These are phyloP conservation scores for Colletotrichum sp. DNA, from an alignment of 2,329 filamentous ascomycete species.

Conservation along the genomic window DNA sequence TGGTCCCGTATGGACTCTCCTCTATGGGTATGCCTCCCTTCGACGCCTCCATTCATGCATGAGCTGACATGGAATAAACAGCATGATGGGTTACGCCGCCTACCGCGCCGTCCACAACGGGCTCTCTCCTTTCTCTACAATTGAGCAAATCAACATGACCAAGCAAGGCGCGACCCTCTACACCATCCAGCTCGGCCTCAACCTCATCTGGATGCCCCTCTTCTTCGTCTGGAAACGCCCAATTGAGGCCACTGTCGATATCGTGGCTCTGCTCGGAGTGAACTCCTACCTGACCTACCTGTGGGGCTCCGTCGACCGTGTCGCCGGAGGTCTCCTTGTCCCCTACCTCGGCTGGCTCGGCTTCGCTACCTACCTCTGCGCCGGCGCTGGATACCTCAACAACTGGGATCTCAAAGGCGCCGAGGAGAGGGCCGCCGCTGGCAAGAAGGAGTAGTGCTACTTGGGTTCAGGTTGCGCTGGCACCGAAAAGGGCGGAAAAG, in stretches of 20 bases:
- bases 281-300: slow-evolving; percentile 77
- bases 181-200: slow-evolving; percentile 83
- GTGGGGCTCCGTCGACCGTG: slow-evolving; percentile 76
- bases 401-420: slow-evolving; percentile 60
- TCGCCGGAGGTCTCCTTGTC: slow-evolving; percentile 75
- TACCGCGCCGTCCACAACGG: slow-evolving; percentile 75
- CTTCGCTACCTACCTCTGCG: slow-evolving; percentile 86
- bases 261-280: slow-evolving; percentile 73
- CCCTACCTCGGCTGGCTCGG: slow-evolving; percentile 88
- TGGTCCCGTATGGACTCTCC: slow-evolving; percentile 68
- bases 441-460: slow-evolving; percentile 24
- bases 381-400: slow-evolving; percentile 72
- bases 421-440: slow-evolving; percentile 24
- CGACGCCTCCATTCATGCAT: background rate
- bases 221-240: slow-evolving; percentile 84
- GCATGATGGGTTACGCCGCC: slow-evolving; percentile 86
- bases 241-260: slow-evolving; percentile 75
- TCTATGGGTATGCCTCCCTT: slow-evolving; percentile 56
- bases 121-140: slow-evolving; percentile 59
- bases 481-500: background rate
- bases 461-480: background rate
- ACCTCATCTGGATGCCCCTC: slow-evolving; percentile 89
- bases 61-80: slow-evolving; percentile 21
- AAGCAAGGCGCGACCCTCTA: slow-evolving; percentile 80
- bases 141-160: slow-evolving; percentile 61